Percentiles rank a stretch among this genome's conserved stretches.
Evolutionary conservation across 805 yeast genomes (phyloP).

Genomic region (Ogataea sp.): DNA sequence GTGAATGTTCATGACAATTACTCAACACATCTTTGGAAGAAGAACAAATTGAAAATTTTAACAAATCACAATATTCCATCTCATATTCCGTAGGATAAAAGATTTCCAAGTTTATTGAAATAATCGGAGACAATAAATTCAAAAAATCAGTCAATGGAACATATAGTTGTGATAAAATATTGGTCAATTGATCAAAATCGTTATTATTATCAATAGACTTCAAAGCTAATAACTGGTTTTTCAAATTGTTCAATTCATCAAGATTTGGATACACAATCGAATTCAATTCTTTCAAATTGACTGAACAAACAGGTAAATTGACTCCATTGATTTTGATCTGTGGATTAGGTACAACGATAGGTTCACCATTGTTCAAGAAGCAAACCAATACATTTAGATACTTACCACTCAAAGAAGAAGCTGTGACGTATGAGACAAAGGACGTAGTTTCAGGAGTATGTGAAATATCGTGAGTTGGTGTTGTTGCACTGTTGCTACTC

Average conservation of each 20-base stretch:
- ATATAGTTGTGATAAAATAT: slow-evolving; percentile 38
- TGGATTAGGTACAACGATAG: slow-evolving; percentile 71
- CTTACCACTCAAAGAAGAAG: slow-evolving; percentile 81
- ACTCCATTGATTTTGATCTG: slow-evolving; percentile 38
- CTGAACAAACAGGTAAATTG: slow-evolving; percentile 51
- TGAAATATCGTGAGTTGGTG: slow-evolving; percentile 6
- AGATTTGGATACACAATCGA: slow-evolving; percentile 16
- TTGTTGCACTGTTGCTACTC: slow-evolving; percentile 50
- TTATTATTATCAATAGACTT: slow-evolving; percentile 5
- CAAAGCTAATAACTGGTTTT: slow-evolving; percentile 9
- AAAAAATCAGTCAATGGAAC: slow-evolving; percentile 57
- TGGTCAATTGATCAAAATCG: slow-evolving; percentile 29
- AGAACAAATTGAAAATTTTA: slow-evolving; percentile 10
- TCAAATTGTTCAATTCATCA: slow-evolving; percentile 4
- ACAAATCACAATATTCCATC: slow-evolving; percentile 20
- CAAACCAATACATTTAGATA: slow-evolving; percentile 67
- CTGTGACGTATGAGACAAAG: slow-evolving; percentile 70
- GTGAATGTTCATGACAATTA: slow-evolving; percentile 7
- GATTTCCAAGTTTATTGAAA: slow-evolving; percentile 68
- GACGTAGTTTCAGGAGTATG: slow-evolving; percentile 16
- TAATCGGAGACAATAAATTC: slow-evolving; percentile 42
- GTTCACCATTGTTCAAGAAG: slow-evolving; percentile 73
- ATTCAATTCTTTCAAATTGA: slow-evolving; percentile 38
- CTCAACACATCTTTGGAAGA: slow-evolving; percentile 12
- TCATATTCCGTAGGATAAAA: slow-evolving; percentile 58